Evolutionary conservation across 106 monocot species (phyloP).

Genomic region (Narthecium ossifragum): DNA sequence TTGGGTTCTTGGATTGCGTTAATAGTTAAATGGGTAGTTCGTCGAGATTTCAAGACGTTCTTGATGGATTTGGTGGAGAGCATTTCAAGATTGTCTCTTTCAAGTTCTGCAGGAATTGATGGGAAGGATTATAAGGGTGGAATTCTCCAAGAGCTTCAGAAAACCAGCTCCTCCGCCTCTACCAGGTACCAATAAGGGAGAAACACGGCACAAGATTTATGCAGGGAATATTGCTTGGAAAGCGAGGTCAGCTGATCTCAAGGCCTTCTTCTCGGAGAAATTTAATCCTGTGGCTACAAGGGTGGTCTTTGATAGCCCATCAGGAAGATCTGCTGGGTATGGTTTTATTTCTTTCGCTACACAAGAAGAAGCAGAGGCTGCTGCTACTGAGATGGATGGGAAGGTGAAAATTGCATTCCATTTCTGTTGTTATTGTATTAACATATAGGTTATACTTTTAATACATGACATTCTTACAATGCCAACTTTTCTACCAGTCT

Average conservation of each 20-base stretch:
- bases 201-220: conserved; percentile 56
- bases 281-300: conserved; percentile 63
- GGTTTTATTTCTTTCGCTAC: conserved; percentile 91
- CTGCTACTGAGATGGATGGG: conserved; percentile 74
- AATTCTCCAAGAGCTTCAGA: conserved; percentile 73
- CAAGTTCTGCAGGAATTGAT: conserved; percentile 44
- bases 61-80: neutral
- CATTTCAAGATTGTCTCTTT: neutral
- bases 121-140: conserved; percentile 80
- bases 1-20: too few species aligned
- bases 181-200: conserved; percentile 5
- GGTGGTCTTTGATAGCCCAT: conserved; percentile 66
- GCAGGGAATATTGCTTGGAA: conserved; percentile 92
- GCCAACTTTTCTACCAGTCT: too few species aligned
- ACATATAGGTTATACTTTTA: too few species aligned
- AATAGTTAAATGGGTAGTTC: neutral
- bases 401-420: too few species aligned
- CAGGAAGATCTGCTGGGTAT: conserved; percentile 79
- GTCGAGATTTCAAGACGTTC: neutral
- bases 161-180: conserved; percentile 30
- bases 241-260: conserved; percentile 65
- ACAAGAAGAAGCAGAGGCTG: conserved; percentile 77
- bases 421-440: too few species aligned
- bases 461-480: too few species aligned
- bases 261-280: conserved; percentile 52